Conservation (phyloP, 177 flowering plant genomes). For the Vitis hybrid region DNA sequence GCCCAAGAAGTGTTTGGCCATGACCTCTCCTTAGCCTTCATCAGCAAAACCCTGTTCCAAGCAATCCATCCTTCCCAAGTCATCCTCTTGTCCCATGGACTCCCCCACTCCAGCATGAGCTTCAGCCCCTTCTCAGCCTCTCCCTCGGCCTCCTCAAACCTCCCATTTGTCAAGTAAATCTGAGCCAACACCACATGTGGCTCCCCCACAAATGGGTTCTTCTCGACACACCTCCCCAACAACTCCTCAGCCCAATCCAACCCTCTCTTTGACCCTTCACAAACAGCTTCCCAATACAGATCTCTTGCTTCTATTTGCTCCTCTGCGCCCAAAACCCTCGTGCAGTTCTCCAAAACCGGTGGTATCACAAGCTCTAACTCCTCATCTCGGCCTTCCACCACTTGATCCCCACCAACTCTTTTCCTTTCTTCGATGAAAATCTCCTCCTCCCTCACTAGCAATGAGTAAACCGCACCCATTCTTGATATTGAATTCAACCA, state of each 20-base stretch:
- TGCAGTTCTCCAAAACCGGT: conserved; percentile 75
- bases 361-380: conserved; percentile 74
- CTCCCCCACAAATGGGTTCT: conserved; percentile 94
- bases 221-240: conserved; percentile 55
- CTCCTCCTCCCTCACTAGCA: conserved; percentile 78
- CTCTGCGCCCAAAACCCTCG: conserved; percentile 52
- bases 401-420: conserved; percentile 14
- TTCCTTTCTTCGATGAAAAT: conserved; percentile 47
- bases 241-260: conserved; percentile 53
- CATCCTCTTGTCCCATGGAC: conserved; percentile 98
- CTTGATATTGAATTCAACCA: conserved; percentile 87
- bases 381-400: conserved; percentile 45
- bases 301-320: conserved; percentile 84
- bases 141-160: conserved; percentile 72
- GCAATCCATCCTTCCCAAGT: conserved; percentile 98
- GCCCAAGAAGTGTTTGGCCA: conserved; percentile 82
- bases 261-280: conserved; percentile 31
- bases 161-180: conserved; percentile 55
- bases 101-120: conserved; percentile 81
- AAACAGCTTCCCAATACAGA: conserved; percentile 85
- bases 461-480: conserved; percentile 71
- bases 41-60: conserved; percentile 78
- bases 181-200: conserved; percentile 77
- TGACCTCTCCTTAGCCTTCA: conserved; percentile 74
- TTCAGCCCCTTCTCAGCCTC: conserved; percentile 76